Base-by-base conservation (phyloP, 345 rosid genomes). In the Gossypium herbaceum region DNA sequence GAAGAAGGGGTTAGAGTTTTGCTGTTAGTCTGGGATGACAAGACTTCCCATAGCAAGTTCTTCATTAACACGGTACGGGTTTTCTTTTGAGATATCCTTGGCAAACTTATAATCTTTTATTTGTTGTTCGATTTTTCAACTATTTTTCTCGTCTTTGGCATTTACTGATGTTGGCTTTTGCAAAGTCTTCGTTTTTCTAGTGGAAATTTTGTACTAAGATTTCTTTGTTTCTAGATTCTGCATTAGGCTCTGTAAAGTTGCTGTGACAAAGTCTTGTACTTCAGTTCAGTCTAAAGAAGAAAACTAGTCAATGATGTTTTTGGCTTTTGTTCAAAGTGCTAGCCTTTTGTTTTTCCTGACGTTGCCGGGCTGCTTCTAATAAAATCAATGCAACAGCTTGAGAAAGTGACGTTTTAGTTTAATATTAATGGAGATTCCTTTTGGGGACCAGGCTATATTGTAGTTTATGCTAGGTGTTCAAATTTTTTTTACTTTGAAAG, bases 21-120 rank as follows among this genome's bases (percentile, higher is more conserved):
- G 73, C 75, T 94, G 73, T 71, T 94, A 77, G 94, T 94, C 47
- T 94, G 98, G 98, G 98, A 94, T 75, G 98, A 94, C n/a, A 92
- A 87, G 83, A 91, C 97, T 63, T 94, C 98, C 13, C 97, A 90
- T 50, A 84, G 78, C 78, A 94, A 87, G 68, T 89, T 90, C 76
- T 84, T 89, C 82, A 77, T 94, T 50, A 83, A 86, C 13, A 94
- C 96, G 88, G 97, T 93, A 84, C 7, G 51, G 17, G 6, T 56
- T 12, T 68, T 22, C 69, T 64, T 41, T 4, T 62, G 12, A 8
- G 22, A 62, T 16, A 34, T 45, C 20, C 69, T 19, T 56, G n/a
- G 25, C 50, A 64, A 64, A 41, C 3, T 17, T 19, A 7, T 15
- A 51, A 69, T 29, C 29, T 71, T 54, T 34, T 56, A 50, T 39